Evolutionary conservation across 495 filamentous ascomycete species (phyloP).

Genomic region (Podospora conica): DNA sequence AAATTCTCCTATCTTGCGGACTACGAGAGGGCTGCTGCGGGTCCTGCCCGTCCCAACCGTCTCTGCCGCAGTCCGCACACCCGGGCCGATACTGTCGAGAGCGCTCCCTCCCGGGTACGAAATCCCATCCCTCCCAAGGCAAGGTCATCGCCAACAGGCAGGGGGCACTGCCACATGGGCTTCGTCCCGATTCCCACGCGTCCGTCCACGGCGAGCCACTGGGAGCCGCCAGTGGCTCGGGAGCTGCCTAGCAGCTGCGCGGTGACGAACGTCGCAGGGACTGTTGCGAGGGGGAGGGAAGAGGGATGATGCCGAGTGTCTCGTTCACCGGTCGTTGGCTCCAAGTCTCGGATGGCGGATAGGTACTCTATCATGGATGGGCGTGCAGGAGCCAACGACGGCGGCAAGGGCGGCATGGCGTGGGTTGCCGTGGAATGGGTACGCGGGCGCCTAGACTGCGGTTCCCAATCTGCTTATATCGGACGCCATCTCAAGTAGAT

Average conservation of each 20-base stretch:
- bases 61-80: neutral
- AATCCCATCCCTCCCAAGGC: neutral
- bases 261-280: neutral
- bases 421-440: neutral
- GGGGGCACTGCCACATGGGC: neutral
- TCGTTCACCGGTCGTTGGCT: neutral
- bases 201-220: neutral
- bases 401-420: neutral
- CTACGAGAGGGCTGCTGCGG: neutral
- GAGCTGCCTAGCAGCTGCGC: neutral
- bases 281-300: neutral
- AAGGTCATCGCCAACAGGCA: neutral
- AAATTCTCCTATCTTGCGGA: neutral
- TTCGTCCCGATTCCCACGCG: neutral
- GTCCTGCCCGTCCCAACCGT: neutral
- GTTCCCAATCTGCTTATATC: conserved; percentile 10
- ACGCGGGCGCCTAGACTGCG: conserved; percentile 5
- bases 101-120: neutral
- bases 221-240: neutral
- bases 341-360: neutral
- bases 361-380: neutral
- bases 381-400: too few relatives aligned
- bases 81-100: neutral
- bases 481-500: conserved; percentile 7
- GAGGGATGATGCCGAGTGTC: neutral